Evolutionary conservation across 2,329 filamentous ascomycete genomes (phyloP), one percentile per base, ranked within the genome.

Genomic region (Decorospora gaudefroyi): DNA sequence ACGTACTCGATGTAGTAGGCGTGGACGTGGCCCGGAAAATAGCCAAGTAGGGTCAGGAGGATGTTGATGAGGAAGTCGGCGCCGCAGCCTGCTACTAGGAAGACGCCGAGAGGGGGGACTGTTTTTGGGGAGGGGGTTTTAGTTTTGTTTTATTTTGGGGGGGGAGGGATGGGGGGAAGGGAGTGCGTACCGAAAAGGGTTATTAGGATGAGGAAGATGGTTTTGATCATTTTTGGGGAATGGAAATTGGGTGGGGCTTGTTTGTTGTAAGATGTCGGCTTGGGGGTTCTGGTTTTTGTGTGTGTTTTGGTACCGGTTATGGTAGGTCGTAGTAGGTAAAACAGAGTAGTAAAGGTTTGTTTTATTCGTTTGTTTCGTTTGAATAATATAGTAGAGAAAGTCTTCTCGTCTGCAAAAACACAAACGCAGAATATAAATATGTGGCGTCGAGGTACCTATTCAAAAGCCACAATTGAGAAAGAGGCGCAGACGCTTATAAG

Each of bases 1-100:
- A 95, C 77, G 67, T 90, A 95, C 71, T 90, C 83, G 49, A 90
- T 57, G 67, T 91, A 93, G 69, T 91, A 90, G 29, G 87, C 87
- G 66, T 90, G 72, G 39, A 92, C 80, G 56, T 90, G 85, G 6
- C 88, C 89, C 0, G 88, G 88, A 36, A 93, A 71, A 68, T 85
- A 72, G 30, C 73, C 75, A 1, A 78, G 68, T 12, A 75, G 31
- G 1, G 75, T 77, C 9, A 77, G 67, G n/a, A 64, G 58, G 36
- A 77, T 70, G 63, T 76, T 77, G 62, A 78, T 76, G 30, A 76
- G 59, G 1, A 78, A 56, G 49, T 78, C 76, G 15, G 69, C 67
- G 47, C 75, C 74, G 59, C 75, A 78, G 49, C 76, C 76, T n/a
- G 75, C 70, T 34, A 78, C 67, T 42, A 74, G 54, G 62, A 72